Evolutionary conservation across 306 rosid genomes (phyloP), one percentile per base, ranked within the genome.

Genomic region (Cucurbita pepo): DNA sequence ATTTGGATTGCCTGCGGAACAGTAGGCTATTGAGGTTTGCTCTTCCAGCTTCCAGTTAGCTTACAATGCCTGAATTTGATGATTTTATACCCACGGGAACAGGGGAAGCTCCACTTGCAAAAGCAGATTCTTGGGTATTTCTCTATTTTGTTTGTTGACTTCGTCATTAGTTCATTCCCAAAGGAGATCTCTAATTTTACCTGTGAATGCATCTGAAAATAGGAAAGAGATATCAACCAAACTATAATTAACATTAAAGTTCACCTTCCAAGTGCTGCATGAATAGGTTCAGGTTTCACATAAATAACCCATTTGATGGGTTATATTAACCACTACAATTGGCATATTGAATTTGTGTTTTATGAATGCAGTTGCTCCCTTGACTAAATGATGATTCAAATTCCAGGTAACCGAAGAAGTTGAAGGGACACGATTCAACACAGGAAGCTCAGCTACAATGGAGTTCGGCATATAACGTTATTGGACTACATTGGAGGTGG

Each of bases 371-470:
- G 1, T 53, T 40, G 63, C 72, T 75, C 69, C 55, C 53, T 78
- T 81, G 25, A 76, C 81, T 84, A 72, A 78, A 83, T 71, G n/a
- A 37, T 71, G 63, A 47, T 73, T 61, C 58, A 74, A 75, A 70
- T 77, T 81, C 74, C 89, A 94, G 99, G 95, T 94, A 57, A 87
- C 95, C 12, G 97, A 94, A 78, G 99, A 94, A 86, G 87, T 94
- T 75, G 96, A 94, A 79, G 90, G 83, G 53, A 91, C 96, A 16
- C 86, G 99, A 38, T 94, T 94, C 85, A 91, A 94, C 82, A 94
- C 99, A 63, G 99, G 99, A 86, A 91, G 91, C 80, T 90, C 99
- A 22, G 92, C 99, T 21, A 91, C 91, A 95, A 94, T 94, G 99
- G 99, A 94, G 81, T 90, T 91, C 86, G 36, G 97, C 95, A 74